A percentile compares a stretch with the other conserved stretches of the same genome.
Conservation (phyloP, 441 rosid genomes). For the Adansonia gregorii region DNA sequence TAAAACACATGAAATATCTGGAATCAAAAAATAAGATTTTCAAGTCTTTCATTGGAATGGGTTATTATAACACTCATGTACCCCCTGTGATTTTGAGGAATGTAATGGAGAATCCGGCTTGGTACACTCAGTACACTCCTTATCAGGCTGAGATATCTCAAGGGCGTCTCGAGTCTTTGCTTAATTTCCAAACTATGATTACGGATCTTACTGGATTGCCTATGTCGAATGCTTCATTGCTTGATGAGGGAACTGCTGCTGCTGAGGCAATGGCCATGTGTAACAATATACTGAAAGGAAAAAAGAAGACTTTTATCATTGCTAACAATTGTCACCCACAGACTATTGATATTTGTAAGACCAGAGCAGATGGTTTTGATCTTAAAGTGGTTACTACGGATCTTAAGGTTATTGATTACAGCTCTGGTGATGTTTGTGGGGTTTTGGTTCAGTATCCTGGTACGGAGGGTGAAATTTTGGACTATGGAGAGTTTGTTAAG, state of each 20-base stretch:
- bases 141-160: constrained; percentile 96
- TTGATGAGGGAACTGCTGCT: constrained; percentile 94
- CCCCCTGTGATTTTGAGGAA: constrained; percentile 93
- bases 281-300: constrained; percentile 79
- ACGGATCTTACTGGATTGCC: constrained; percentile 92
- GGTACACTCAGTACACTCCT: constrained; percentile 97
- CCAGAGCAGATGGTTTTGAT: constrained; percentile 89
- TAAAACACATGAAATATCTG: constrained; percentile 66
- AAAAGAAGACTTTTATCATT: constrained; percentile 86
- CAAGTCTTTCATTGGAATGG: constrained; percentile 93
- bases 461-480: constrained; percentile 90
- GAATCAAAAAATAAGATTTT: constrained; percentile 81
- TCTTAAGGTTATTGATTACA: constrained; percentile 78
- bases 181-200: constrained; percentile 83
- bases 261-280: constrained; percentile 99
- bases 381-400: constrained; percentile 67
- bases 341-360: constrained; percentile 88
- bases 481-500: constrained; percentile 80
- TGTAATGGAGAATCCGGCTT: constrained; percentile 92
- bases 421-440: constrained; percentile 88
- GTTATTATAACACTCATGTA: constrained; percentile 80
- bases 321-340: constrained; percentile 88
- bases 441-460: constrained; percentile 96
- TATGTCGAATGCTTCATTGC: constrained; percentile 89
- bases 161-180: constrained; percentile 89